A percentile compares a stretch with the other conserved stretches of the same genome.
phyloP scores from a whole-genome alignment of 1,284 basidiomycete genomes.

The Puccinia novopanici region DNA sequence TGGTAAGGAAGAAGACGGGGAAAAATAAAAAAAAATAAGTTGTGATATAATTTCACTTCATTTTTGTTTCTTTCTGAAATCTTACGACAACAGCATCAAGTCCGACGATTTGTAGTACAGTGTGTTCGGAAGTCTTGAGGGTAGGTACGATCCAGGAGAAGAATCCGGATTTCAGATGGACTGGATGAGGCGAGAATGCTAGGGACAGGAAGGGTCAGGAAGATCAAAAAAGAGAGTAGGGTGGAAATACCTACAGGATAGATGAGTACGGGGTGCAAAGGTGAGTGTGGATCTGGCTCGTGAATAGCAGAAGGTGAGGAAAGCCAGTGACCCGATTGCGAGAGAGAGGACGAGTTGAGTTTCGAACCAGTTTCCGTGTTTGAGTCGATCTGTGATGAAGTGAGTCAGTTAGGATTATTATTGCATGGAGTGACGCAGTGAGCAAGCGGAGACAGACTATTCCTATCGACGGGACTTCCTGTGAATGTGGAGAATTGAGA shows the following conservation, averaged over 20 bases:
- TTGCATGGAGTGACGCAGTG: neutral
- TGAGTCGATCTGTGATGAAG: constrained; percentile 25
- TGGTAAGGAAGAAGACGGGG: constrained; percentile 51
- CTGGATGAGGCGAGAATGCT: constrained; percentile 35
- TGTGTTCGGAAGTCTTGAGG: constrained; percentile 36
- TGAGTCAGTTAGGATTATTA: neutral
- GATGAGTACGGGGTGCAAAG: constrained; percentile 30
- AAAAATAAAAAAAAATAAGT: constrained; percentile 54
- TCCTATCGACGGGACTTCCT: constrained; percentile 48
- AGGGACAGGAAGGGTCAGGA: neutral
- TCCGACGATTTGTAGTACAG: constrained; percentile 53
- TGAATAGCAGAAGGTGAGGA: constrained; percentile 36
- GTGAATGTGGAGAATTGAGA: neutral
- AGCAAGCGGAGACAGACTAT: constrained; percentile 30
- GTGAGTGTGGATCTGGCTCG: constrained; percentile 18
- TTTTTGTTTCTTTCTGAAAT: neutral
- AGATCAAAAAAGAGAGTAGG: neutral
- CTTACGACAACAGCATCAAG: constrained; percentile 58
- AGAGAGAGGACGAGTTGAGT: constrained; percentile 40
- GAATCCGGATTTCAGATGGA: constrained; percentile 32
- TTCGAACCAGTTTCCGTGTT: constrained; percentile 42
- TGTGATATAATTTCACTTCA: no score
- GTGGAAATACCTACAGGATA: neutral
- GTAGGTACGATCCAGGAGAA: constrained; percentile 45
- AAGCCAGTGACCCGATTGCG: constrained; percentile 28